Evolutionary conservation across 1,284 basidiomycete genomes (phyloP), one percentile per base, ranked within the genome.

Genomic region (Microbotryum lychnidis-dioicae): DNA sequence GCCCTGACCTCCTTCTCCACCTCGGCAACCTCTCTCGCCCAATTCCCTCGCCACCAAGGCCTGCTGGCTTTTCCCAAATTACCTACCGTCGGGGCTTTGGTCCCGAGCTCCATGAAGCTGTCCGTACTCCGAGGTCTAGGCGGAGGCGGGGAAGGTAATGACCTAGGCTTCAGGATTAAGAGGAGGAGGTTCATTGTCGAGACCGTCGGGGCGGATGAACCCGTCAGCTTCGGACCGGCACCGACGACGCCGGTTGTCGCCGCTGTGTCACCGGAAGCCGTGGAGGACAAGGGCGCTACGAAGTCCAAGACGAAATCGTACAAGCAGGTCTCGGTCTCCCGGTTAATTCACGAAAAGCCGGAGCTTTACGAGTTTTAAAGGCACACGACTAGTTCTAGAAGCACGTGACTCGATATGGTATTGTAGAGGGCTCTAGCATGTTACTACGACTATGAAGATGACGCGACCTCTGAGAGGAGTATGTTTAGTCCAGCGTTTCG

Each of bases 141-240:
- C 18, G 91, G 77, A 18, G 79, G 79, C 0, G 73, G 72, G 4
- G 71, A 73, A 33, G 65, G 61, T 3, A 97, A 97, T 76, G 97
- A 97, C 71, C 80, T 98, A 20, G 91, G 89, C 7, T 98, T 97
- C 81, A 89, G 87, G 74, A 88, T 91, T 70, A 93, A 87, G 71
- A 80, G 93, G 64, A 91, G 89, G 73, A 78, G 89, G 46, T 79
- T 97, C 54, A 79, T 94, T 25, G 83, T 97, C 67, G 93, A 97
- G 77, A 97, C 91, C 25, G 78, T 97, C 61, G 91, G 96, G 77
- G 80, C 97, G 14, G 94, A 93, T 72, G 81, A 91, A 5, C 92
- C 66, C 53, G 37, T 64, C 21, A 67, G 57, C 53, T 61, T 65
- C 8, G 64, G 57, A 52, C 29, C 61, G 54, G 57, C 63, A 57